These are phyloP conservation scores for Wickerhamomyces pijperi DNA, from an alignment of 805 yeast genomes.

Conservation along the genomic window DNA sequence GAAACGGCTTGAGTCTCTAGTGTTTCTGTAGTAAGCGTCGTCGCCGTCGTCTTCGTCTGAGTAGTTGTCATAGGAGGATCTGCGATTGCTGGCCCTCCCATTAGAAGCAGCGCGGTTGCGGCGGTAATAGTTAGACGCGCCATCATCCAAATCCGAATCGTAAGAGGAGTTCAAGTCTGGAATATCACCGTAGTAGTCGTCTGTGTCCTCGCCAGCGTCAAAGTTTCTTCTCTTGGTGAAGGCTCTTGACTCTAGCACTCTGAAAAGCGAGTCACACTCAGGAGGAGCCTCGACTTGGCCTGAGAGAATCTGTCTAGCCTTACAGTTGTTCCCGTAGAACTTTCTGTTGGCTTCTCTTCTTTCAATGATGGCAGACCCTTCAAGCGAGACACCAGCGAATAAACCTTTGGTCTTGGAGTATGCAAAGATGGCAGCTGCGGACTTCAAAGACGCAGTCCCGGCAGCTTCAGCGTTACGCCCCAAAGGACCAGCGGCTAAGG, in stretches of 20 bases:
- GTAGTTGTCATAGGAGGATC: slow-evolving; percentile 22
- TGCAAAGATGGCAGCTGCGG: slow-evolving; percentile 84
- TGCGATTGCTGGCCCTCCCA: slow-evolving; percentile 5
- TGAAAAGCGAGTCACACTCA: slow-evolving; percentile 75
- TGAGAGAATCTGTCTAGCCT: slow-evolving; percentile 72
- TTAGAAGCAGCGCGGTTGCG: slow-evolving; percentile 18
- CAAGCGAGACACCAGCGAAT: slow-evolving; percentile 94
- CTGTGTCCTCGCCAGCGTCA: slow-evolving; percentile 39
- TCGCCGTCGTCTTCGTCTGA: slow-evolving; percentile 21
- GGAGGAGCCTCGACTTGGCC: slow-evolving; percentile 94
- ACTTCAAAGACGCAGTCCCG: slow-evolving; percentile 80
- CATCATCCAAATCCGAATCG: slow-evolving; percentile 3
- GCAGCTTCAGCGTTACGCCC: slow-evolving; percentile 98
- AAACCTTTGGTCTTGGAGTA: slow-evolving; percentile 94
- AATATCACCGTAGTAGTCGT: slow-evolving; percentile 65
- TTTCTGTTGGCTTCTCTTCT: slow-evolving; percentile 95
- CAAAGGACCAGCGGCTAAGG: slow-evolving; percentile 94
- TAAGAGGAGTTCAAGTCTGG: slow-evolving; percentile 15
- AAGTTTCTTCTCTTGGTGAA: slow-evolving; percentile 42
- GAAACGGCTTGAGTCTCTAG: slow-evolving; percentile 14
- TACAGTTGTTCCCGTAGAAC: slow-evolving; percentile 81
- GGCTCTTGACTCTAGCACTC: slow-evolving; percentile 77
- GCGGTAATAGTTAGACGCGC: slow-evolving; percentile 18
- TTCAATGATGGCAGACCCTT: slow-evolving; percentile 93
- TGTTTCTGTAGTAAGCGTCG: slow-evolving; percentile 29